phyloP scores from a whole-genome alignment of 768 basidiomycete species.

The Coprinopsis marcescibilis region DNA sequence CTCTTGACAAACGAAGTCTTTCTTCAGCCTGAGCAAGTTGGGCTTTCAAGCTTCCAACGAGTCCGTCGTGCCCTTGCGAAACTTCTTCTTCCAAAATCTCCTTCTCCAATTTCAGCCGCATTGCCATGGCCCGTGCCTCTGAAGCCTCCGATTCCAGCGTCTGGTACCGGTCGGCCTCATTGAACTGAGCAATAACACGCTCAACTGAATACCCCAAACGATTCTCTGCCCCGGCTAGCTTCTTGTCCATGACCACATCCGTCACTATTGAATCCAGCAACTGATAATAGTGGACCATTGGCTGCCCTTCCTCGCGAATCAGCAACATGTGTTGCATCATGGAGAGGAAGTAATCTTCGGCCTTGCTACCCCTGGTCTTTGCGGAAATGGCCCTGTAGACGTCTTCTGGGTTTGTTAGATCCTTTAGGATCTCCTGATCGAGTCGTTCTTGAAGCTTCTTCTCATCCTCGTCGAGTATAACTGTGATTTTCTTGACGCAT shows the following conservation, averaged over 20 bases:
- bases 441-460: slow-evolving; percentile 63
- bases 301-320: slow-evolving; percentile 81
- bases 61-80: slow-evolving; percentile 72
- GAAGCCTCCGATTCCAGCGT: slow-evolving; percentile 72
- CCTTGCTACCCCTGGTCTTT: slow-evolving; percentile 74
- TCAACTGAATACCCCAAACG: slow-evolving; percentile 88
- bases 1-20: slow-evolving; percentile 71
- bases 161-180: slow-evolving; percentile 81
- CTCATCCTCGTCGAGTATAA: slow-evolving; percentile 70
- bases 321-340: slow-evolving; percentile 91
- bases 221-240: slow-evolving; percentile 76
- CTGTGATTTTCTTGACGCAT: slow-evolving; percentile 57
- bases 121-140: slow-evolving; percentile 56
- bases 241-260: slow-evolving; percentile 90
- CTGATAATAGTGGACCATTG: slow-evolving; percentile 84
- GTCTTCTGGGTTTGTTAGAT: slow-evolving; percentile 77
- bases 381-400: slow-evolving; percentile 77
- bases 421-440: slow-evolving; percentile 69
- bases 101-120: slow-evolving; percentile 74
- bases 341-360: slow-evolving; percentile 83
- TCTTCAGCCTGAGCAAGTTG: slow-evolving; percentile 68
- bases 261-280: slow-evolving; percentile 86
- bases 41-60: slow-evolving; percentile 76
- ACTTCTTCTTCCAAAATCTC: slow-evolving; percentile 79
- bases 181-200: slow-evolving; percentile 82